Base-by-base conservation (phyloP, 441 rosid genomes). In the Gossypium gossypioides region DNA sequence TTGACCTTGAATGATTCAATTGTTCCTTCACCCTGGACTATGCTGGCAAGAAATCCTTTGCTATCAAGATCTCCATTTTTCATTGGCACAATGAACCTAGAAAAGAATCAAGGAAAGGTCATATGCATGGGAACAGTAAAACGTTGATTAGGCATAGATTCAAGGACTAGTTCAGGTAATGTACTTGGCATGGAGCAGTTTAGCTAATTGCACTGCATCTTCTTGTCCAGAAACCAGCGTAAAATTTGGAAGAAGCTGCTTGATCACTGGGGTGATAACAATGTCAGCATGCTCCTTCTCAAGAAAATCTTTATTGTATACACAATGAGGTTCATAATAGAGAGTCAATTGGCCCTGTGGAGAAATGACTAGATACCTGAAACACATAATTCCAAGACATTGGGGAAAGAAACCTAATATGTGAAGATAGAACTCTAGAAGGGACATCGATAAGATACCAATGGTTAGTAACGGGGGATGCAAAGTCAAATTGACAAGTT, bases 211-310 rank as follows among this genome's bases (percentile, higher is more conserved):
- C 62, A 93, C 88, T 2, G 98, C 97, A 69, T 93, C 96, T 86
- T 91, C 95, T 87, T 91, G 98, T 68, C 97, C 98, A 4, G 90
- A 91, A 76, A 91, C 97, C 75, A 93, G 82, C 42, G 93, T 91
- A 75, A 91, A 88, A 4, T 75, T 81, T 27, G 98, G 97, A 77
- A 90, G 96, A 82, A 90, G 95, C 84, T 87, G 98, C 84, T 93
- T 91, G 77, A 86, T 86, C 77, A 93, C 95, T 0, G 95, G 98
- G 44, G 95, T 91, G 76, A 93, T 91, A 58, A 91, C 83, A 68
- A 93, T 88, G 64, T 91, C 96, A 12, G 97, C 95, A 40, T 1
- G 82, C 75, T 91, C 91, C 69, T 83, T 85, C 84, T 82, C 83
- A 3, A 89, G 77, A 72, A 74, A 78, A 25, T 79, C 80, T 83